A percentile compares a stretch with the other conserved stretches of the same genome.
Evolutionary conservation across 176 grass and related monocot genomes (phyloP).

Genomic region (Cenchrus fungigraminus): DNA sequence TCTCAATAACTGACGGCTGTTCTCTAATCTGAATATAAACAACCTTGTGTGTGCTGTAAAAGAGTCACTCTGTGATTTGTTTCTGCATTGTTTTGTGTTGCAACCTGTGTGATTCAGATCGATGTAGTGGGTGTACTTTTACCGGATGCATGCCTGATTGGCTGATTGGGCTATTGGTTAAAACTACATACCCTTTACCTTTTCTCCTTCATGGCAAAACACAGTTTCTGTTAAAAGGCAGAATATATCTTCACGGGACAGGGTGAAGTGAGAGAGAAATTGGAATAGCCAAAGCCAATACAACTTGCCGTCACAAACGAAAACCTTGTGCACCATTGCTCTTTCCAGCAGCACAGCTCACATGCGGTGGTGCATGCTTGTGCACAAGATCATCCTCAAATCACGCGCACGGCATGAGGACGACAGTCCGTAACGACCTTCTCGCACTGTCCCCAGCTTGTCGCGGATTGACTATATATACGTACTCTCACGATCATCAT

Average conservation of each 20-base stretch:
- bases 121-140: background rate
- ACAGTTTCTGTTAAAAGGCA: background rate
- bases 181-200: background rate
- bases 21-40: background rate
- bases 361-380: constrained; percentile 49
- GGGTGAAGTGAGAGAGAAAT: background rate
- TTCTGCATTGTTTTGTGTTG: background rate
- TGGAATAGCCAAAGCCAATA: background rate
- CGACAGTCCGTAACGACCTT: constrained; percentile 39
- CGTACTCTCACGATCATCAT: constrained; percentile 4
- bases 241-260: background rate
- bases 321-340: constrained; percentile 21
- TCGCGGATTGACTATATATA: constrained; percentile 4
- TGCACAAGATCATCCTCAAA: constrained; percentile 29
- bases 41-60: background rate
- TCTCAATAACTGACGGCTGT: background rate
- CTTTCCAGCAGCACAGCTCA: constrained; percentile 39
- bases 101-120: background rate
- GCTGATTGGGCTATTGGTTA: background rate
- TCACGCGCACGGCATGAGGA: constrained; percentile 40
- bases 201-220: background rate
- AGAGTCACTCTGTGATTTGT: background rate
- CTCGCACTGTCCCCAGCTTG: background rate
- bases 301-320: background rate
- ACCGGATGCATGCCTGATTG: too few relatives aligned